Base-by-base conservation (phyloP, 2,329 filamentous ascomycete species). In the Didymella lethalis region DNA sequence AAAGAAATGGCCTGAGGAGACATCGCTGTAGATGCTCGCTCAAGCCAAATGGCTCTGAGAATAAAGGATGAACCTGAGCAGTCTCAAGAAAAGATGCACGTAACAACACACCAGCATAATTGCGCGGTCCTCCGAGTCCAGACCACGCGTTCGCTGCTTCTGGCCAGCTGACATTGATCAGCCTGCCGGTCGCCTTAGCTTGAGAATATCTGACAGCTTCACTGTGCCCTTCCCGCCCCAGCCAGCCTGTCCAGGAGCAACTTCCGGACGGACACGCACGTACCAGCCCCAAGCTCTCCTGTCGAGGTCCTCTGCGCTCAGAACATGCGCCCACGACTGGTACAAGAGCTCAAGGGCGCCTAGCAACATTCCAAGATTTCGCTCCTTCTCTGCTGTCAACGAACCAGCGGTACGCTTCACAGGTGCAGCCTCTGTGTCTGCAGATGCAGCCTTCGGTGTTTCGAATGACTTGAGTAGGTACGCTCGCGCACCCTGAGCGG, bases 201-300 rank as follows among this genome's bases (percentile, higher is more conserved):
- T 67, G 23, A 78, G 64, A 40, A 96, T 91, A 64, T 87, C 86
- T 14, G 79, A 79, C 34, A 96, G 74, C 65, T 82, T 87, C 28
- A 96, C 80, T 53, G 81, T 79, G 1, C 90, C 91, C 75, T 94
- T 95, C 12, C 89, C 90, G 28, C 92, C 92, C 92, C 92, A 96
- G 1, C 93, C 92, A 20, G 87, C 85, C 47, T 86, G 85, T 0
- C 92, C 93, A 56, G 83, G 78, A 58, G 90, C 87, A 2, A 96
- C 90, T 20, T 91, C 88, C 0, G 92, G 92, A 62, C 93, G 82
- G 20, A 93, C 86, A 23, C 85, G 83, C 1, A 90, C 81, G 76
- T 96, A 96, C 92, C 92, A 96, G 11, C 80, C 80, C 91, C 92
- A 96, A 18, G 91, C 90, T 59, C 88, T 85, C 61, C 84, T 83